Percentiles rank a stretch among this genome's conserved stretches.
phyloP scores from a whole-genome alignment of 108 stramenopile genomes.

The Fragilariopsis cylindrus region DNA sequence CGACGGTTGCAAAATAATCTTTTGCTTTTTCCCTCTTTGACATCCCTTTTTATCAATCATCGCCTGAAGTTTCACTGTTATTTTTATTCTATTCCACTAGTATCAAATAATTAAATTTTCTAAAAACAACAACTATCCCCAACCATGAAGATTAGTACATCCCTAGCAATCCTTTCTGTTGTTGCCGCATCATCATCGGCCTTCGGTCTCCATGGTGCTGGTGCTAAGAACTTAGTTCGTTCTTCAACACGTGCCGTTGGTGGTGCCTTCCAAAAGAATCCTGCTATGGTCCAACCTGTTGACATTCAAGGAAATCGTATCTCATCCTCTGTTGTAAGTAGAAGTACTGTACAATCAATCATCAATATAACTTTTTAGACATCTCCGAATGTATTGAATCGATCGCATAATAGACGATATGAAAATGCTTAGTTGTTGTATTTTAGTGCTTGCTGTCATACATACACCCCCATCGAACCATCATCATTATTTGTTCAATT shows the following conservation, averaged over 20 bases:
- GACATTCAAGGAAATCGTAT: conserved; percentile 53
- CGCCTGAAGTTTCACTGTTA: too few relatives aligned
- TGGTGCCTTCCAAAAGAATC: conserved; percentile 13
- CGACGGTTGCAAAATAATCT: neutral
- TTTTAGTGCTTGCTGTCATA: too few relatives aligned
- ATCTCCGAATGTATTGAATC: neutral
- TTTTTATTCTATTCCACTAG: too few relatives aligned
- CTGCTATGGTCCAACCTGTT: conserved; percentile 51
- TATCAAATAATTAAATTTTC: neutral
- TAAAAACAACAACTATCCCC: conserved; percentile 6
- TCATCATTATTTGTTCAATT: too few relatives aligned
- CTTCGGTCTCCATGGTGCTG: conserved; percentile 54
- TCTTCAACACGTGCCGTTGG: neutral
- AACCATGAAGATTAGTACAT: conserved; percentile 63
- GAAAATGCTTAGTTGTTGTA: too few relatives aligned
- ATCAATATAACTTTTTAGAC: neutral
- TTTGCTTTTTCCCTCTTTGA: neutral
- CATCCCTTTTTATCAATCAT: too few relatives aligned
- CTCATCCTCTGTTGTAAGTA: conserved; percentile 33
- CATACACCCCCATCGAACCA: too few relatives aligned
- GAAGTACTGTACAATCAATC: neutral
- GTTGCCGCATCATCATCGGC: conserved; percentile 67
- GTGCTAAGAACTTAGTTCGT: conserved; percentile 28
- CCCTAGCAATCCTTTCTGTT: conserved; percentile 53
- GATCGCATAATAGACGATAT: too few relatives aligned